Evolutionary conservation across 768 basidiomycete species (phyloP), one percentile per base, ranked within the genome.

Genomic region (Hysterangium stoloniferum): DNA sequence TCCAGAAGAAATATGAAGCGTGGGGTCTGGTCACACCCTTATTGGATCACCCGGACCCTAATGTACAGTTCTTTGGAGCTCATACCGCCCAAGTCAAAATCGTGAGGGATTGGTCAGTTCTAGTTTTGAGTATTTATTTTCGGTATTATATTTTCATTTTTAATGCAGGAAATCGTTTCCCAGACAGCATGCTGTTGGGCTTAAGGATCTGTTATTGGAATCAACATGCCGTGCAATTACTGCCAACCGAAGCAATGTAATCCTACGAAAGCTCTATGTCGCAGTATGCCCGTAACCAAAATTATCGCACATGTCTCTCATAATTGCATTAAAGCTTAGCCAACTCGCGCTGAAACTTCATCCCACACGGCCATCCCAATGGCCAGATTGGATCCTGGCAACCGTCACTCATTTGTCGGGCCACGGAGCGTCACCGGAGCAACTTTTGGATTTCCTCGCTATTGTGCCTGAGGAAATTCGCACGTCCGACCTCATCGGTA

Each of bases 41-140:
- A 55, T 67, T 92, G 22, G 73, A 80, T 12, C 72, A 84, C 59
- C 67, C 71, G 25, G 85, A 94, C 64, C 74, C 75, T 46, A 90
- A 90, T 59, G 88, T 95, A 8, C 86, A 93, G 63, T 97, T 95
- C 74, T 95, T 91, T 60, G 91, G 92, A 2, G 92, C 93, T 4
- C 93, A 96, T 59, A 96, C 90, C 0, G 79, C 85, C 2, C 90
- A 94, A 61, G 87, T 94, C 54, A 97, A 97, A 76, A 90, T 95
- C 56, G 81, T 86, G 12, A 72, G 93, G 56, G 93, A 95, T 64
- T 95, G 92, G 92, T 93, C 35, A 31, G 69, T 53, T n/a, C 28
- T 1, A n/a, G 11, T 29, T n/a, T n/a, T 41, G 5, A 9, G 1
- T 47, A 22, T 25, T 33, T 25, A 19, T 13, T 15, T 36, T 13